Conservation (phyloP, 768 basidiomycete genomes). For the Tubosaeta brunneosetosa region DNA sequence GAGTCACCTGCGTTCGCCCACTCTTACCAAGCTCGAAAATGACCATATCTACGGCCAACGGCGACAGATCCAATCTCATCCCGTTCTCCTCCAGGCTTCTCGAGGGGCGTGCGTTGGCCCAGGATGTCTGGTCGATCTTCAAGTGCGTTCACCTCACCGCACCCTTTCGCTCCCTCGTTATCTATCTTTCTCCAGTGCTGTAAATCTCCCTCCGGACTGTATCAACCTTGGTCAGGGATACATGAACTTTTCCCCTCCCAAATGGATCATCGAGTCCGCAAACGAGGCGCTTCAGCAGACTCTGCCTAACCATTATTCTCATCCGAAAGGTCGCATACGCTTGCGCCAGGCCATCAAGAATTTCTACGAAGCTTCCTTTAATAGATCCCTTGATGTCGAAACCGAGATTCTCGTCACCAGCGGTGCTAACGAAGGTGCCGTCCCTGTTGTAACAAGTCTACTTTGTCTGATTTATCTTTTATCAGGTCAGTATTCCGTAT, state of each 20-base stretch:
- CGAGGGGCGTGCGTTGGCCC: slow-evolving; percentile 71
- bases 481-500: slow-evolving; percentile 84
- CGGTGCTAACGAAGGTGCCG: slow-evolving; percentile 90
- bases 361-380: slow-evolving; percentile 66
- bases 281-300: slow-evolving; percentile 59
- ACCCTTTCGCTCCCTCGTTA: slow-evolving; percentile 5
- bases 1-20: not conserved
- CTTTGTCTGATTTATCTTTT: slow-evolving; percentile 8
- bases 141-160: slow-evolving; percentile 43
- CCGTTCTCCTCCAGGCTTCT: slow-evolving; percentile 67
- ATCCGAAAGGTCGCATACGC: slow-evolving; percentile 83
- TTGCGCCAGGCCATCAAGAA: slow-evolving; percentile 83
- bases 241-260: slow-evolving; percentile 88
- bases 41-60: not conserved
- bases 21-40: slow-evolving; percentile 1
- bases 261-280: slow-evolving; percentile 74
- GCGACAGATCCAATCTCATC: slow-evolving; percentile 49
- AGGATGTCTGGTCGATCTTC: slow-evolving; percentile 91
- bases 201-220: slow-evolving; percentile 84
- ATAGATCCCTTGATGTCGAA: slow-evolving; percentile 74
- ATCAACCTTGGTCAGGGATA: slow-evolving; percentile 95
- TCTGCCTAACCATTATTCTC: slow-evolving; percentile 80
- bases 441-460: not conserved
- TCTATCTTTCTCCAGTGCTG: slow-evolving; percentile 48
- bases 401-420: slow-evolving; percentile 91